Percentiles rank a stretch among this genome's conserved stretches.
phyloP scores from a whole-genome alignment of 1,284 basidiomycete species.

The Moesziomyces parantarcticus region DNA sequence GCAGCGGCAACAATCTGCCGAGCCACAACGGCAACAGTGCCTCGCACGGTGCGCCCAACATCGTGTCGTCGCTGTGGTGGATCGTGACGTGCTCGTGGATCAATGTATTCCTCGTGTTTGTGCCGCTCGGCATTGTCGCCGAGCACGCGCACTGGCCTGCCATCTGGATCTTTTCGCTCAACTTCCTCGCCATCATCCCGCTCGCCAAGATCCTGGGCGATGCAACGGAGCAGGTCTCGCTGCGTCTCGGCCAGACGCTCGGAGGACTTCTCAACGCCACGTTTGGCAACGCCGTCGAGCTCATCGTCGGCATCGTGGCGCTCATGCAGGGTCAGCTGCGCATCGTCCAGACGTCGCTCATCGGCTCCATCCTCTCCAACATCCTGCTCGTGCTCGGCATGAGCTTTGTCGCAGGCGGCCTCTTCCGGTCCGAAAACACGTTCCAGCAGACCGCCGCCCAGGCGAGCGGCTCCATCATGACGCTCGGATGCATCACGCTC shows the following conservation, averaged over 20 bases:
- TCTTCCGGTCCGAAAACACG: constrained; percentile 58
- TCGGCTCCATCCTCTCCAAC: constrained; percentile 65
- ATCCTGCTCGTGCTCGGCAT: constrained; percentile 65
- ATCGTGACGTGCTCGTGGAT: constrained; percentile 59
- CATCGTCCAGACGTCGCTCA: constrained; percentile 65
- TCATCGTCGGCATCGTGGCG: constrained; percentile 75
- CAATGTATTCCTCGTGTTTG: constrained; percentile 65
- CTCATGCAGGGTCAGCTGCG: constrained; percentile 75
- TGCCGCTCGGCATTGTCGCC: constrained; percentile 64
- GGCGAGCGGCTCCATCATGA: constrained; percentile 75
- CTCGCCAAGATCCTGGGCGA: constrained; percentile 67
- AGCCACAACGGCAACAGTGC: constrained; percentile 13
- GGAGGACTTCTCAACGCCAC: constrained; percentile 67
- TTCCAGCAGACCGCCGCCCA: constrained; percentile 67
- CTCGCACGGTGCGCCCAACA: constrained; percentile 18
- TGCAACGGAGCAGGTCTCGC: constrained; percentile 63
- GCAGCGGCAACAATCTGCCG: constrained; percentile 16
- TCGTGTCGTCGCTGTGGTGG: constrained; percentile 57
- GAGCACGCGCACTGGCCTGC: constrained; percentile 61
- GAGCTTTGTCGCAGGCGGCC: constrained; percentile 66
- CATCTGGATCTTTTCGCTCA: constrained; percentile 61
- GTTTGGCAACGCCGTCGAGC: constrained; percentile 67
- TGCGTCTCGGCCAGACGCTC: constrained; percentile 63
- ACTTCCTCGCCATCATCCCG: constrained; percentile 66
- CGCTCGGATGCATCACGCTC: constrained; percentile 85